A percentile compares a stretch with the other conserved stretches of the same genome.
Evolutionary conservation across 257 asterid species (phyloP).

Genomic region (Przewalskia tangutica): DNA sequence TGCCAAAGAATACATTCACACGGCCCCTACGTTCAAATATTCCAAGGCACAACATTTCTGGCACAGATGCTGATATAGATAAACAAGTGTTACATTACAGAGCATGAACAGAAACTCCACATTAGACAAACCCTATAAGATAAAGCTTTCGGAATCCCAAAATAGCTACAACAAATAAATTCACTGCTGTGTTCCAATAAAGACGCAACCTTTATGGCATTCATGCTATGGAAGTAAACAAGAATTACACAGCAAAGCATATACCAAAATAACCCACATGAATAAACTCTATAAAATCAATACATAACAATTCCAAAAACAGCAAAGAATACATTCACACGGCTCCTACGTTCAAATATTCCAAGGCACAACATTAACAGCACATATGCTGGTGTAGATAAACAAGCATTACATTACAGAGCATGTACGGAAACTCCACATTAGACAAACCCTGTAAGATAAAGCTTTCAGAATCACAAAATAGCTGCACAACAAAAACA

Average conservation of each 20-base stretch:
- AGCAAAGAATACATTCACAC: background rate
- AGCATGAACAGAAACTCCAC: background rate
- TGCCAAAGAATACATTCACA: background rate
- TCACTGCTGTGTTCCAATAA: background rate
- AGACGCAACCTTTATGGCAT: background rate
- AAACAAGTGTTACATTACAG: background rate
- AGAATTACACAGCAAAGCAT: background rate
- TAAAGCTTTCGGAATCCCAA: background rate
- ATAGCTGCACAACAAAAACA: background rate
- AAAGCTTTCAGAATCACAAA: background rate
- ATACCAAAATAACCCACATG: background rate
- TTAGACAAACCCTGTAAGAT: background rate
- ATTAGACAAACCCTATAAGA: background rate
- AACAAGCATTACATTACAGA: background rate
- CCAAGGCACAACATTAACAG: background rate
- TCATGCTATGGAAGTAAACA: background rate
- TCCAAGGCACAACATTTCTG: background rate
- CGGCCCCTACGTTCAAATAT: background rate
- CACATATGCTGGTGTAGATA: background rate
- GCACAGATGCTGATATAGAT: background rate
- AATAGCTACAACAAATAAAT: background rate
- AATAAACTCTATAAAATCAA: background rate
- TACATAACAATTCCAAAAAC: background rate
- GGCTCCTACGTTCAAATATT: background rate
- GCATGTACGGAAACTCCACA: background rate